Base-by-base conservation (phyloP, 2,329 filamentous ascomycete genomes). In the Phoma sp. region DNA sequence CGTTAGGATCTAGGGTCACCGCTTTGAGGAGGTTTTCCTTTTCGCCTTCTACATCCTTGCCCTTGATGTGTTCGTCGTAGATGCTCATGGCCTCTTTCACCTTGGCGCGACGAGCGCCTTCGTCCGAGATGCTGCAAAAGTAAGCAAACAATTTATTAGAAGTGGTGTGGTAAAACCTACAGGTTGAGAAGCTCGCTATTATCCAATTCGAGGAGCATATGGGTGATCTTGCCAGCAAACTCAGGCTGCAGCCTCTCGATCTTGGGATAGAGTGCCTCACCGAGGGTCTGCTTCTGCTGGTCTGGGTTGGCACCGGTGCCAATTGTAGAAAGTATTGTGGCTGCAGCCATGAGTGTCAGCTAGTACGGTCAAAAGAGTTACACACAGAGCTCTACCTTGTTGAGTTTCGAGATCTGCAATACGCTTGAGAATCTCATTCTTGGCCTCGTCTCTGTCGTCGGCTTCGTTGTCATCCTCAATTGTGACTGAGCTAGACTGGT, bases 171-270 rank as follows among this genome's bases (percentile, higher is more conserved):
- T 33, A 36, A 45, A 61, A 91, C 93, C 91, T 89, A 96, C 91
- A 99, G 86, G 80, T 91, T 91, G 74, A 99, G 85, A 69, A 99
- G 84, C 83, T 99, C 95, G 54, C 84, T 77, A 80, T 98, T 98
- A 72, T 98, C 95, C 95, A 99, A 99, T 85, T 99, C 95, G 71
- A 99, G 81, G 71, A 99, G 89, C 95, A 99, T 99, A 81, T 95
- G 95, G 60, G 95, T 99, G 78, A 99, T 98, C 88, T 99, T 99
- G 76, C 95, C 95, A 61, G 95, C 95, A 72, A 99, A 85, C 71
- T 97, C 93, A 56, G 92, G 90, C 83, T 99, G 95, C 80, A 96
- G 88, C 67, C 86, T 87, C 78, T 93, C 88, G 72, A 99, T 98
- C 89, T 98, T 99, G 75, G 95, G 95, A 85, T 98, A 99, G 70